Base-by-base conservation (phyloP, 192 early-diverging fungal genomes). In the Coemansia sp. region DNA sequence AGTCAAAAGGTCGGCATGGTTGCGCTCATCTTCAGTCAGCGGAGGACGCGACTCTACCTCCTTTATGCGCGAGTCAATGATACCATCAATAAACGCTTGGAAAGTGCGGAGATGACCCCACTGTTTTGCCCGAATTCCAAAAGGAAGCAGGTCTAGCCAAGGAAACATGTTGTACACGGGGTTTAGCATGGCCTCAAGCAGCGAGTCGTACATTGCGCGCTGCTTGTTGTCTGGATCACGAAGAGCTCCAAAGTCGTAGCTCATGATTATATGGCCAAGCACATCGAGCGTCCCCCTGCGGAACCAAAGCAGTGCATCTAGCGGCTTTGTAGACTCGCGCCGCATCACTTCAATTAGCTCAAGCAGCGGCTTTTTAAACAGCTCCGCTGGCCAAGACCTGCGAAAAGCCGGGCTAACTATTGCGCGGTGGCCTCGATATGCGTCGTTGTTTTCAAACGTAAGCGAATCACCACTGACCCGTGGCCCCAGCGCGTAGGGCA, bases 261-360 rank as follows among this genome's bases (percentile, higher is more conserved):
- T 83, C 79, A 87, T 87, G 57, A 76, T 74, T 13, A 84, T 83
- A 13, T 75, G 75, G 16, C 86, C 86, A 57, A 89, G 74, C 36
- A 85, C 85, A 60, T 89, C 88, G 16, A 89, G 73, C 11, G 88
- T 83, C 47, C 83, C 71, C 26, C 85, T 70, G 52, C 80, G 71
- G 63, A 84, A 71, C 66, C 71, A 69, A 16, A 69, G 62, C 62
- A 74, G 52, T 3, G 70, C 66, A 41, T 85, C 83, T 15, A 85
- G 61, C 40, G 76, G 70, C 58, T 63, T 52, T 36, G 42, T 66
- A 2, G 72, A 72, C 32, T 73, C 73, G 46, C 64, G 72, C 68
- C 74, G 76, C 59, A 83, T 73, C 45, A 78, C 75, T 22, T 70
- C 60, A 63, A 83, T 78, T 42, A 80, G 72, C 62, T 77, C 77